phyloP scores from a whole-genome alignment of 768 basidiomycete species.

The Lepiota brunneoincarnata region DNA sequence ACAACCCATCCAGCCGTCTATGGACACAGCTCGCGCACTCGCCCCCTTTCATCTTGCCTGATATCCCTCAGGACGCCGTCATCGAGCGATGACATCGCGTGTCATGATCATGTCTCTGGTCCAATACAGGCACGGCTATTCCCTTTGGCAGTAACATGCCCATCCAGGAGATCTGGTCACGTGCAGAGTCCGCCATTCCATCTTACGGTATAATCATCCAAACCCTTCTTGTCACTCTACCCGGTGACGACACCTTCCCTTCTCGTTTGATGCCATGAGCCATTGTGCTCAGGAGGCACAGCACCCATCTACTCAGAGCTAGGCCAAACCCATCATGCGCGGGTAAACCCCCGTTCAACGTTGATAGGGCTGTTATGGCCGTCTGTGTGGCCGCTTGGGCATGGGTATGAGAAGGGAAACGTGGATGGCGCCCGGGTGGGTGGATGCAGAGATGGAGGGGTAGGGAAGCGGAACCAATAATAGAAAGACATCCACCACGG shows the following conservation, averaged over 20 bases:
- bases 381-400: not conserved
- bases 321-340: not conserved
- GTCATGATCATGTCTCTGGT: not conserved
- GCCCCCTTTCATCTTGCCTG: not conserved
- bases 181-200: too few relatives aligned
- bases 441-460: not conserved
- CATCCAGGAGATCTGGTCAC: too few relatives aligned
- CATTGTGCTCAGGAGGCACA: not conserved
- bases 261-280: not conserved
- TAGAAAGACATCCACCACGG: conserved; percentile 5
- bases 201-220: not conserved
- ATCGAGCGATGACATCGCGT: conserved; percentile 1
- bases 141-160: not conserved
- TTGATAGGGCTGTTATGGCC: not conserved
- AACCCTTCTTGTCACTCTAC: not conserved
- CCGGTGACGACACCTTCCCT: conserved; percentile 2
- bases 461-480: not conserved
- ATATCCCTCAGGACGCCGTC: not conserved
- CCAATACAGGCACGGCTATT: not conserved
- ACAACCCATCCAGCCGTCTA: not conserved
- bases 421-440: not conserved
- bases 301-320: not conserved
- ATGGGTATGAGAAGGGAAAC: not conserved
- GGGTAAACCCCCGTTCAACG: not conserved
- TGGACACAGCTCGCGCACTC: not conserved